Evolutionary conservation across 345 rosid genomes (phyloP).

Genomic region (Salix arbutifolia): DNA sequence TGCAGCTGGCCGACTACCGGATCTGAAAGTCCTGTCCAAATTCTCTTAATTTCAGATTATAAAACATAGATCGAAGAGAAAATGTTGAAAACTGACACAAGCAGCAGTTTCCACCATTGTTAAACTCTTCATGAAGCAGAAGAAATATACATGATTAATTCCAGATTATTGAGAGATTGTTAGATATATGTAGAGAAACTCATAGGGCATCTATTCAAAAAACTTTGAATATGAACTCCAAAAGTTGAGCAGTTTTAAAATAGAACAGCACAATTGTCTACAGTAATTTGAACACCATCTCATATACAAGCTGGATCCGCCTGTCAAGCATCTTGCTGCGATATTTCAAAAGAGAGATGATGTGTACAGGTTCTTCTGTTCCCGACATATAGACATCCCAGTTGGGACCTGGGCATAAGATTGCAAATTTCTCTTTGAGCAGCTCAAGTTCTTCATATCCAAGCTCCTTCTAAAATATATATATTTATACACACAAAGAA

Average conservation of each 20-base stretch:
- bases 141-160: background rate
- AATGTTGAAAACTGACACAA: background rate
- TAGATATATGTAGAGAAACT: background rate
- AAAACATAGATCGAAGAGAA: no score
- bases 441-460: background rate
- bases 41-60: background rate
- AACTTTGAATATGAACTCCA: background rate
- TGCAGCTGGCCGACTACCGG: background rate
- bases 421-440: background rate
- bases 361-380: background rate
- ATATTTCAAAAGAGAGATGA: background rate
- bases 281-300: background rate
- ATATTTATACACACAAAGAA: background rate
- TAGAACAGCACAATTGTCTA: background rate
- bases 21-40: background rate
- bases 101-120: background rate
- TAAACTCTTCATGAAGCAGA: background rate
- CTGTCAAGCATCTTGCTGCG: background rate
- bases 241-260: background rate
- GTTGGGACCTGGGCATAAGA: background rate
- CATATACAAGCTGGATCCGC: background rate
- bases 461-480: background rate
- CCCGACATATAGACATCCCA: background rate
- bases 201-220: background rate
- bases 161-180: background rate